phyloP scores from a whole-genome alignment of 495 filamentous ascomycete genomes.

The Penicillium paxilli region DNA sequence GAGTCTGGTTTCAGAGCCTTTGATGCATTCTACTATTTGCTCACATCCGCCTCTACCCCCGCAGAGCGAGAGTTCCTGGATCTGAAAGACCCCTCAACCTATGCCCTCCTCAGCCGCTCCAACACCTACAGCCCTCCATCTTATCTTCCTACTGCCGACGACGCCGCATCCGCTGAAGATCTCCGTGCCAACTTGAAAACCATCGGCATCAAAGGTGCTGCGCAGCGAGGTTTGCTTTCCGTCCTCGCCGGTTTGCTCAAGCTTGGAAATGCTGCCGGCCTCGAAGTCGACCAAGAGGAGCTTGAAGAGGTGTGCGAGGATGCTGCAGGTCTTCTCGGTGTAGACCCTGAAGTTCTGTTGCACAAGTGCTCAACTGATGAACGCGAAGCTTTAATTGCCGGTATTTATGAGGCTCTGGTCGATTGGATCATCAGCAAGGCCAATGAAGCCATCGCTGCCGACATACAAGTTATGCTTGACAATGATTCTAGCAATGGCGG shows the following conservation, averaged over 20 bases:
- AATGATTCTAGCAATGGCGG: constrained; percentile 58
- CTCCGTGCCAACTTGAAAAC: constrained; percentile 79
- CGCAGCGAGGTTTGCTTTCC: constrained; percentile 77
- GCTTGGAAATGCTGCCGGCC: constrained; percentile 85
- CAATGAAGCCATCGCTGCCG: constrained; percentile 80
- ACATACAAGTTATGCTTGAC: constrained; percentile 67
- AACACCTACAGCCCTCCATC: constrained; percentile 84
- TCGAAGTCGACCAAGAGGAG: constrained; percentile 80
- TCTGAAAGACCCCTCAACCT: constrained; percentile 74
- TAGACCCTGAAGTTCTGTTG: constrained; percentile 82
- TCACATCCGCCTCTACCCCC: constrained; percentile 84
- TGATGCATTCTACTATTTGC: constrained; percentile 95
- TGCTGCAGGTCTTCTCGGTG: constrained; percentile 77
- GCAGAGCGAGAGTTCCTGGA: constrained; percentile 91
- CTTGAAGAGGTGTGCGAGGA: constrained; percentile 89
- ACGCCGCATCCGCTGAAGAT: constrained; percentile 90
- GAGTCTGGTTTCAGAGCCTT: constrained; percentile 90
- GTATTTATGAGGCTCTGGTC: constrained; percentile 90
- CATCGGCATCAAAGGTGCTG: constrained; percentile 87
- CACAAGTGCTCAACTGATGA: constrained; percentile 80
- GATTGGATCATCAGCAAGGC: constrained; percentile 91
- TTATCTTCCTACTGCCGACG: constrained; percentile 91
- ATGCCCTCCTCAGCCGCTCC: constrained; percentile 76
- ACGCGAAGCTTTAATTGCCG: constrained; percentile 75
- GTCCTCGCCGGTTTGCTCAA: constrained; percentile 85